Evolutionary conservation across 2,329 filamentous ascomycete species (phyloP).

Genomic region (Calycina herbarum): DNA sequence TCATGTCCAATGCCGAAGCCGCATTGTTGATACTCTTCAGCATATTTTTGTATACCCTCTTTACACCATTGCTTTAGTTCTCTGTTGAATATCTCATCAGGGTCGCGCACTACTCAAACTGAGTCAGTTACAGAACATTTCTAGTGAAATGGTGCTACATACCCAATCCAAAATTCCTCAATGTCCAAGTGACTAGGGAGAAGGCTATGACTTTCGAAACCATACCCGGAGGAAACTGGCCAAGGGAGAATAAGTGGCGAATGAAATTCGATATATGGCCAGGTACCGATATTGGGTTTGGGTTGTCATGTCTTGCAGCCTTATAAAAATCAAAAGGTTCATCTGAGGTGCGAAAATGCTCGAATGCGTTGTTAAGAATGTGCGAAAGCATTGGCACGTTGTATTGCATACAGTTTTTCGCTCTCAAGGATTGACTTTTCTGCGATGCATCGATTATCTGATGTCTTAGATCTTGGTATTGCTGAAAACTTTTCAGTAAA

Average conservation of each 20-base stretch:
- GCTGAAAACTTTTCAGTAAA: constrained; percentile 16
- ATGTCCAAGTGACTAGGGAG: constrained; percentile 12
- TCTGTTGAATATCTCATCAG: constrained; percentile 14
- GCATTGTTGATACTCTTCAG: constrained; percentile 12
- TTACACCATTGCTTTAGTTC: constrained; percentile 13
- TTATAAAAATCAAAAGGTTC: constrained; percentile 26
- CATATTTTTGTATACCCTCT: constrained; percentile 11
- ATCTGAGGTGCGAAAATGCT: constrained; percentile 25
- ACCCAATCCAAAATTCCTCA: constrained; percentile 16
- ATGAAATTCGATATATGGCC: constrained; percentile 28
- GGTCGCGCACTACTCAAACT: constrained; percentile 8
- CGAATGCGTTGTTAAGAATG: constrained; percentile 25
- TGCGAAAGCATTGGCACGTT: constrained; percentile 25
- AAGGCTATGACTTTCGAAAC: constrained; percentile 11
- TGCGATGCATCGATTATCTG: constrained; percentile 20
- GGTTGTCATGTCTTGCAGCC: constrained; percentile 24
- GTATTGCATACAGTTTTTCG: constrained; percentile 20
- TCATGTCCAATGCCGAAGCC: not conserved
- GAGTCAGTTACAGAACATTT: not conserved
- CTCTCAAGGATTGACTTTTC: constrained; percentile 17
- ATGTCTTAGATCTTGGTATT: constrained; percentile 19
- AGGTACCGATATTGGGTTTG: constrained; percentile 19
- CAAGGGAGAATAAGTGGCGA: constrained; percentile 13
- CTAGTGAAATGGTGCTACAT: not conserved
- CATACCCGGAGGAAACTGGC: constrained; percentile 7